Base-by-base conservation (phyloP, 495 filamentous ascomycete species). In the Poronia punctata region DNA sequence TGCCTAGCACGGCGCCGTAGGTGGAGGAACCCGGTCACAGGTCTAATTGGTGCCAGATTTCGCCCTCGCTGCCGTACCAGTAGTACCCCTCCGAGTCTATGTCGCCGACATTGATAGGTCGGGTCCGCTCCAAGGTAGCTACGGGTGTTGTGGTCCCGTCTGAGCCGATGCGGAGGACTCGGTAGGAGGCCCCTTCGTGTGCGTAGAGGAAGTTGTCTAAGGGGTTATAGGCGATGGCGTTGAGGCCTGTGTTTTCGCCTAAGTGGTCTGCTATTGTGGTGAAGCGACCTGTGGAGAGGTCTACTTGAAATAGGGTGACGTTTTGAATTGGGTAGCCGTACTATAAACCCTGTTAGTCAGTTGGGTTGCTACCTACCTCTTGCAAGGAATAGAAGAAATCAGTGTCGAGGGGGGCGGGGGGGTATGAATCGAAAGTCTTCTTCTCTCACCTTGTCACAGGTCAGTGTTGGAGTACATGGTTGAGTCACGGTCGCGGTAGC, bases 201-300 rank as follows among this genome's bases (percentile, higher is more conserved):
- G 27, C 46, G 41, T 49, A 49, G 0, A 49, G 35, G 7, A 34
- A 36, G 18, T 49, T 49, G 35, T 49, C 46, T 8, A 38, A 29
- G 0, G 40, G 23, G 28, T 49, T 49, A 35, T 45, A 49, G 0
- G 27, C 46, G 1, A 49, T 45, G 17, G 46, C 40, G 11, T 49
- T 49, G 23, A 45, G 40, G 1, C 12, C 9, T 1, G 32, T 38
- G n/a, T 29, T 18, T 3, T 45, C 35, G 6, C 35, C 46, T 12
- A 49, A 4, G 33, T n/a, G 22, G n/a, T 27, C 12, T 9, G 16
- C 14, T 0, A 49, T 28, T 19, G 12, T 28, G 2, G 28, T 34
- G 12, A 17, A 39, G 2, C 16, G 16, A 27, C 46, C 46, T 0
- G 46, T 37, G 14, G 34, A 18, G 11, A 49, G 40, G 22, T 49